A percentile compares a stretch with the other conserved stretches of the same genome.
Evolutionary conservation across 2,329 filamentous ascomycete species (phyloP).

Genomic region (Ceratocystis cubensis): DNA sequence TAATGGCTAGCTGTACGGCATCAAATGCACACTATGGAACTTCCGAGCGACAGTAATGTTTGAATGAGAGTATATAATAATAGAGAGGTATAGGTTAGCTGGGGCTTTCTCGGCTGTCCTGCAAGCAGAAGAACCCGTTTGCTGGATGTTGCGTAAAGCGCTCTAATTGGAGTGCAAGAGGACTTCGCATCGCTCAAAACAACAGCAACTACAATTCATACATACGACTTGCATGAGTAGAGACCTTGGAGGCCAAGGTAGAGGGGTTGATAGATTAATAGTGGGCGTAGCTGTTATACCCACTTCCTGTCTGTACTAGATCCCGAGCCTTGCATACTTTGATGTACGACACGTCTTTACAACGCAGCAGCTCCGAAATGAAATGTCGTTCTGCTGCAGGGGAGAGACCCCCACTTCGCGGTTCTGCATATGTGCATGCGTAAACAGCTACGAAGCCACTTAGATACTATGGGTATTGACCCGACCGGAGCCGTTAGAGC

Average conservation of each 20-base stretch:
- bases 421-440: neutral
- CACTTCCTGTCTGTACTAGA: no score
- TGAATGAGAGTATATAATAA: no score
- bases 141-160: neutral
- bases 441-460: neutral
- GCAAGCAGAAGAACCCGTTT: neutral
- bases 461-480: neutral
- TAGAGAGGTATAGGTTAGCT: neutral
- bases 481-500: neutral
- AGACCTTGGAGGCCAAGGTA: no score
- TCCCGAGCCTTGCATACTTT: no score
- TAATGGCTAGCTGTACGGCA: neutral
- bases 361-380: neutral
- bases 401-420: neutral
- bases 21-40: neutral
- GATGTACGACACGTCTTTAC: neutral
- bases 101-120: neutral
- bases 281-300: no score
- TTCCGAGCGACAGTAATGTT: neutral
- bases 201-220: no score
- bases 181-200: neutral
- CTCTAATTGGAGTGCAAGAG: neutral
- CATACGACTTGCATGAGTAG: no score
- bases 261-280: no score
- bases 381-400: neutral